A percentile compares a stretch with the other conserved stretches of the same genome.
Evolutionary conservation across 768 basidiomycete genomes (phyloP).

Genomic region (Russula emetica): DNA sequence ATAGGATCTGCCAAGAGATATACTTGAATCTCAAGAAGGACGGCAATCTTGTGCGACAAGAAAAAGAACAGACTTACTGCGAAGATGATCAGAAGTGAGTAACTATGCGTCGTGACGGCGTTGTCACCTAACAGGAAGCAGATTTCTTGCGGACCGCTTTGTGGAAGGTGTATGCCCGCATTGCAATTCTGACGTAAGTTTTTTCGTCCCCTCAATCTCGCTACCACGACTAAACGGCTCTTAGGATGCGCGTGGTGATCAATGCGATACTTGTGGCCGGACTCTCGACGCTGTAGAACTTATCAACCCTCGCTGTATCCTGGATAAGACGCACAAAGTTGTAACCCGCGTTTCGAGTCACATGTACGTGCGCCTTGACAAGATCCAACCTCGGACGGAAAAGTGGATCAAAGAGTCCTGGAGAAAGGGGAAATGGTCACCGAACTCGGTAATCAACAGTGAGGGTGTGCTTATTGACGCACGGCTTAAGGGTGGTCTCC

Average conservation of each 20-base stretch:
- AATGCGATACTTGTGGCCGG: conserved; percentile 90
- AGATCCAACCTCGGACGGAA: conserved; percentile 75
- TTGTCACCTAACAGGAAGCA: conserved; percentile 32
- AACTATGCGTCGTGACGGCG: conserved; percentile 3
- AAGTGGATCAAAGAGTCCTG: conserved; percentile 82
- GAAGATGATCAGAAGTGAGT: conserved; percentile 80
- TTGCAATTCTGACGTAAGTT: conserved; percentile 71
- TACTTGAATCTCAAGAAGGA: conserved; percentile 81
- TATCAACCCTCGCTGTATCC: conserved; percentile 89
- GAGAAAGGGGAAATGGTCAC: conserved; percentile 85
- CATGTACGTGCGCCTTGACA: conserved; percentile 87
- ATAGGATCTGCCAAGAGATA: conserved; percentile 85
- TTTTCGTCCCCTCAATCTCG: not conserved
- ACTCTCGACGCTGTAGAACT: conserved; percentile 93
- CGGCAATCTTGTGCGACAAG: conserved; percentile 70
- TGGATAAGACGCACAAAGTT: conserved; percentile 75
- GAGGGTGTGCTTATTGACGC: conserved; percentile 90
- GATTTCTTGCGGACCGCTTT: conserved; percentile 94
- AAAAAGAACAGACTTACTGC: conserved; percentile 92
- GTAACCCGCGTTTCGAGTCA: conserved; percentile 76
- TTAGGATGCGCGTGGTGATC: conserved; percentile 95
- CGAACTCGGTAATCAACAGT: conserved; percentile 83
- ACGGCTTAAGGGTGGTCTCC: conserved; percentile 76
- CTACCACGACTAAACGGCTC: not conserved
- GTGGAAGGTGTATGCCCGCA: conserved; percentile 98